phyloP scores from a whole-genome alignment of 352 stramenopile species.

The Phytopythium chamaehyphon region DNA sequence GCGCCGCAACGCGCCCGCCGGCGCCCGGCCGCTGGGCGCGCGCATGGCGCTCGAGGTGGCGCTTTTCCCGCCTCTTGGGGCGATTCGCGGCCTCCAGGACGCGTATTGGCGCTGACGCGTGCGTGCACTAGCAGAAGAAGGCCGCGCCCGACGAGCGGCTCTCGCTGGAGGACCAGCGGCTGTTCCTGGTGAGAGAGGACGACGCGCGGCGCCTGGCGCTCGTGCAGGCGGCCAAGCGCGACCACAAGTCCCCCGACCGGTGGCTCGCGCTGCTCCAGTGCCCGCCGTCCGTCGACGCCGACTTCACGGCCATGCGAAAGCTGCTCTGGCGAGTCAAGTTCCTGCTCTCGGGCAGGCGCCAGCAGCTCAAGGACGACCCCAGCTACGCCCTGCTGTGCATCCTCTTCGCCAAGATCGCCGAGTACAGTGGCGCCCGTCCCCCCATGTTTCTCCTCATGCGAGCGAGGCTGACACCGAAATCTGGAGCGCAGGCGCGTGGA shows the following conservation, averaged over 20 bases:
- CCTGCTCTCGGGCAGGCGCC: conserved; percentile 34
- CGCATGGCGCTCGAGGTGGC: conserved; percentile 1
- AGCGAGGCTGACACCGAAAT: too few species aligned
- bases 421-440: conserved; percentile 27
- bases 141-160: too few species aligned
- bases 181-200: conserved; percentile 55
- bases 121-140: too few species aligned
- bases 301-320: conserved; percentile 16
- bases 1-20: background rate
- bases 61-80: too few species aligned
- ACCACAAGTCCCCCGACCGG: conserved; percentile 31
- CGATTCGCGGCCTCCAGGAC: too few species aligned
- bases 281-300: conserved; percentile 33
- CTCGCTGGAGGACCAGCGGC: conserved; percentile 6
- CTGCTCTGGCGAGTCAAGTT: conserved; percentile 5
- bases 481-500: conserved; percentile 37
- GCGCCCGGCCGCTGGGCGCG: background rate
- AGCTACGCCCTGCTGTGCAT: conserved; percentile 66
- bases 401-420: conserved; percentile 44
- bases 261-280: conserved; percentile 58
- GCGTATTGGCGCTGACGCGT: too few species aligned
- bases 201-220: conserved; percentile 35
- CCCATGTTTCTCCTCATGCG: too few species aligned
- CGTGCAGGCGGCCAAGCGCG: conserved; percentile 43
- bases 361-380: conserved; percentile 23